Percentiles rank a stretch among this genome's conserved stretches.
Evolutionary conservation across 2,329 filamentous ascomycete genomes (phyloP).

Genomic region (Pezicula carpinea): DNA sequence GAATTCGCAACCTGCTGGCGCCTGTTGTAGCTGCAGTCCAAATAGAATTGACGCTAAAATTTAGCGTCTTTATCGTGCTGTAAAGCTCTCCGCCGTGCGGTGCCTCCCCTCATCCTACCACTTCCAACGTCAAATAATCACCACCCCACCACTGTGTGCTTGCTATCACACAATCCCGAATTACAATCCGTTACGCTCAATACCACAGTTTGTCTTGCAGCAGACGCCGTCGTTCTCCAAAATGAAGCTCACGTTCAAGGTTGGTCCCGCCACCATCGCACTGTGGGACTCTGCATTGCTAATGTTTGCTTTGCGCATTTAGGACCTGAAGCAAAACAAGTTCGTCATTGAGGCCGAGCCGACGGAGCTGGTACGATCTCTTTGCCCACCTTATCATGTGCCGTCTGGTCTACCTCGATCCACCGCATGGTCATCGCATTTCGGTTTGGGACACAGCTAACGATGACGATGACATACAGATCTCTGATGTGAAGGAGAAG

Average conservation of each 20-base stretch:
- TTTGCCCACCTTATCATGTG: neutral
- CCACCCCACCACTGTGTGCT: neutral
- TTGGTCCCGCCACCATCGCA: slow-evolving; percentile 31
- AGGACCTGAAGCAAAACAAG: slow-evolving; percentile 99
- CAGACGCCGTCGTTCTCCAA: slow-evolving; percentile 27
- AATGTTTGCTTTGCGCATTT: slow-evolving; percentile 16
- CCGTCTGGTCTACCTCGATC: neutral
- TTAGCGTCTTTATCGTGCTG: neutral
- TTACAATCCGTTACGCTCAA: neutral
- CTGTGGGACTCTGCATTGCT: slow-evolving; percentile 19
- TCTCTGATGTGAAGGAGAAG: slow-evolving; percentile 87
- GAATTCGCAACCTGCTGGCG: neutral
- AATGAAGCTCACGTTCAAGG: slow-evolving; percentile 73
- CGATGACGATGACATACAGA: slow-evolving; percentile 44
- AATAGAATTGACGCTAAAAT: neutral
- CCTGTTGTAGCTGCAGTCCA: neutral
- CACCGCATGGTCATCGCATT: neutral
- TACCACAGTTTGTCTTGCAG: neutral
- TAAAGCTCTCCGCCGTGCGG: no score
- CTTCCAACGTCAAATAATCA: neutral
- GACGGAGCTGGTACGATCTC: slow-evolving; percentile 71
- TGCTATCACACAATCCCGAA: neutral
- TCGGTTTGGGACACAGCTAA: slow-evolving; percentile 2
- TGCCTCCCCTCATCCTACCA: no score
- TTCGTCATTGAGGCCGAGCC: slow-evolving; percentile 95